Percentiles rank a stretch among this genome's conserved stretches.
phyloP scores from a whole-genome alignment of 2,329 filamentous ascomycete species.

The Cyclaneusma minus region DNA sequence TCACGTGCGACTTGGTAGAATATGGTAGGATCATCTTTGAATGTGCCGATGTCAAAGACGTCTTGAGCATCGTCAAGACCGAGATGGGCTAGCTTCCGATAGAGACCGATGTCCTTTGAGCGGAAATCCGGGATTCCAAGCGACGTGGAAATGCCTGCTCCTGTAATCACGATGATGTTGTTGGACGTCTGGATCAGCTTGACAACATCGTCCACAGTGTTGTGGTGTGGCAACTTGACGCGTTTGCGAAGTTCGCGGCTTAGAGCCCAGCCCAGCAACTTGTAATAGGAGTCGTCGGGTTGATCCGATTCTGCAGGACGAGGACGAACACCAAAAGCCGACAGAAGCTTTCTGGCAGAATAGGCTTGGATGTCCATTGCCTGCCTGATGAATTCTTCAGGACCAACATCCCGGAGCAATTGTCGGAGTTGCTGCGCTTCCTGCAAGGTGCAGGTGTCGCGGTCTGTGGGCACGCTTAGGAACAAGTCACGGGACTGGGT shows the following conservation, averaged over 20 bases:
- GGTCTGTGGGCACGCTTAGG: slow-evolving; percentile 8
- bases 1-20: slow-evolving; percentile 89
- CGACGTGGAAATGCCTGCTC: slow-evolving; percentile 91
- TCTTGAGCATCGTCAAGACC: slow-evolving; percentile 74
- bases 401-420: slow-evolving; percentile 61
- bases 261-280: slow-evolving; percentile 61
- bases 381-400: slow-evolving; percentile 57
- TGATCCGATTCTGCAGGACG: slow-evolving; percentile 58
- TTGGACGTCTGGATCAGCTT: slow-evolving; percentile 53
- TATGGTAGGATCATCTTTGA: slow-evolving; percentile 70
- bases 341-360: slow-evolving; percentile 69
- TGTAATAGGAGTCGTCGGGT: slow-evolving; percentile 61
- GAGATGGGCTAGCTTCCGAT: slow-evolving; percentile 67
- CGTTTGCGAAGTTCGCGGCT: slow-evolving; percentile 69
- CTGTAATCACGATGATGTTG: slow-evolving; percentile 88
- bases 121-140: slow-evolving; percentile 95
- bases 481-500: not conserved
- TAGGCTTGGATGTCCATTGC: slow-evolving; percentile 55
- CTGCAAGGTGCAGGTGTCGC: slow-evolving; percentile 40
- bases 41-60: slow-evolving; percentile 83
- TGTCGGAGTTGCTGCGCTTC: slow-evolving; percentile 55
- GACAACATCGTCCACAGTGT: slow-evolving; percentile 78
- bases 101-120: slow-evolving; percentile 83
- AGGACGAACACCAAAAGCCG: slow-evolving; percentile 67
- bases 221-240: slow-evolving; percentile 64